These are phyloP conservation scores for Otatea glauca DNA, from an alignment of 176 grass and related monocot species.

Conservation along the genomic window DNA sequence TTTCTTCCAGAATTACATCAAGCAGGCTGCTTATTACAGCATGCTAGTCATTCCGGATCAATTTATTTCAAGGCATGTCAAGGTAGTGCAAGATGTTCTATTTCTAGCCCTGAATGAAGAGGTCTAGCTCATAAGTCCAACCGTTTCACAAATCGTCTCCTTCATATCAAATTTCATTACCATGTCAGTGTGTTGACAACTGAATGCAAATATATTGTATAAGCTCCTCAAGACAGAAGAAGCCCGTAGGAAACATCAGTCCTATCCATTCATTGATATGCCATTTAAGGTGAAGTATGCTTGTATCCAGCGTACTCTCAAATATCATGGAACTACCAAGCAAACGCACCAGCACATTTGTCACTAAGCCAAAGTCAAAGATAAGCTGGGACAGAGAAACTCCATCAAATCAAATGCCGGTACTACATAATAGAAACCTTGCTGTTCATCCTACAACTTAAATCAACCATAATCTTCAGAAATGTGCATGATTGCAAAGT, in stretches of 20 bases:
- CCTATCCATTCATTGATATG: not conserved
- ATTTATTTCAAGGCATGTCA: not conserved
- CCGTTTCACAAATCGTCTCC: not conserved
- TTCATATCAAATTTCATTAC: not conserved
- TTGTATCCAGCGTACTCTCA: not conserved
- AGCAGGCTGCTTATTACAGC: not conserved
- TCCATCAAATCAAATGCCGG: not conserved
- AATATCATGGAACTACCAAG: not conserved
- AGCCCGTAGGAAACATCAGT: not conserved
- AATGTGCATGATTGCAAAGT: not conserved
- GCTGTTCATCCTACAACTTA: not conserved
- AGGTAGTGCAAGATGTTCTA: not conserved
- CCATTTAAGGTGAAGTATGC: not conserved
- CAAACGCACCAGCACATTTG: not conserved
- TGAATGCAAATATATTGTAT: not conserved
- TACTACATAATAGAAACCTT: not conserved
- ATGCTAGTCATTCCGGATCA: not conserved
- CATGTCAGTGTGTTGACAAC: not conserved
- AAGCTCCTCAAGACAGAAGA: not conserved
- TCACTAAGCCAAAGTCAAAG: not conserved
- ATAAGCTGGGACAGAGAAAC: not conserved
- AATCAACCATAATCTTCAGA: not conserved
- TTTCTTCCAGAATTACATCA: not conserved
- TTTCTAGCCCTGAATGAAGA: not conserved
- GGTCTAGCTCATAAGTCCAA: not conserved